A percentile compares a stretch with the other conserved stretches of the same genome.
Evolutionary conservation across 768 basidiomycete species (phyloP).

Genomic region (Boletus speciosus): DNA sequence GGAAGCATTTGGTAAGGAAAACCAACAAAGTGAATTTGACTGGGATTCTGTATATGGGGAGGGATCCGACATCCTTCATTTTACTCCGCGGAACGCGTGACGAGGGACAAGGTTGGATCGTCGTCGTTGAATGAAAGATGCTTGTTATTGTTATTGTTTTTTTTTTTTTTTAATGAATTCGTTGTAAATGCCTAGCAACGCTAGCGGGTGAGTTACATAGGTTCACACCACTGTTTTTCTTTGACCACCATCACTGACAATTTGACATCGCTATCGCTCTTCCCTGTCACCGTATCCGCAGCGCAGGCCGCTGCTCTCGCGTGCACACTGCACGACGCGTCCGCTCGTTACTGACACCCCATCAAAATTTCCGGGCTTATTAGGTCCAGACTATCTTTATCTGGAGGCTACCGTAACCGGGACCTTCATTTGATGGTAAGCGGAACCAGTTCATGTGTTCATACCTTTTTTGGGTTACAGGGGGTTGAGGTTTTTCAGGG

Average conservation of each 20-base stretch:
- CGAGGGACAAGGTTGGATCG: constrained; percentile 14
- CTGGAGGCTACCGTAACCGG: constrained; percentile 9
- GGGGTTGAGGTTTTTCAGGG: constrained; percentile 35
- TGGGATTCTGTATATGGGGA: constrained; percentile 64
- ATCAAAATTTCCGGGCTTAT: neutral
- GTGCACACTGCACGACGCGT: neutral
- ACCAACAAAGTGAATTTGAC: constrained; percentile 64
- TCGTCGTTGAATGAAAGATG: constrained; percentile 20
- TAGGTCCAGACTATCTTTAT: neutral
- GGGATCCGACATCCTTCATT: constrained; percentile 70
- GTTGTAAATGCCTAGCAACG: constrained; percentile 27
- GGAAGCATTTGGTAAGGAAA: constrained; percentile 70
- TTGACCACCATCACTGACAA: neutral
- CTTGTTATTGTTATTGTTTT: constrained; percentile 19
- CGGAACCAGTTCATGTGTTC: constrained; percentile 14
- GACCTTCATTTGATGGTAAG: constrained; percentile 26
- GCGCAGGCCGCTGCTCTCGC: constrained; percentile 11
- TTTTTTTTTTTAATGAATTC: constrained; percentile 8
- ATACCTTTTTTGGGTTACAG: constrained; percentile 29
- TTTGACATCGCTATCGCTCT: neutral
- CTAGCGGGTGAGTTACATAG: neutral
- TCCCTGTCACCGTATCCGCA: neutral
- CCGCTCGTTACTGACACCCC: constrained; percentile 8
- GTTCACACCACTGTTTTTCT: neutral
- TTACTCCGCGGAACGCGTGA: constrained; percentile 29